Evolutionary conservation across 495 filamentous ascomycete species (phyloP).

Genomic region (Daldinia vernicosa): DNA sequence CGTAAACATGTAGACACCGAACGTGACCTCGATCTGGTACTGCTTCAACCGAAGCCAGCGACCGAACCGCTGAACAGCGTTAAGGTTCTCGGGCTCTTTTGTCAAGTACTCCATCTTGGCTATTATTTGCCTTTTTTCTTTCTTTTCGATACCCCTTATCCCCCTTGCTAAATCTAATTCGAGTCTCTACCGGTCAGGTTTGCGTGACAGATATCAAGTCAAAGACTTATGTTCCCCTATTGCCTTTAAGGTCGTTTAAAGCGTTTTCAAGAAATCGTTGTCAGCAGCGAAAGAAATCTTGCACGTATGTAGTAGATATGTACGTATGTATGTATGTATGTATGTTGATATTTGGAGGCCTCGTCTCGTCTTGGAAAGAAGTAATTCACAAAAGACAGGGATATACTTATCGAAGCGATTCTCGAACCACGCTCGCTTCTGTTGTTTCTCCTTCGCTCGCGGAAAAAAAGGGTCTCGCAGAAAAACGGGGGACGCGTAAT

Average conservation of each 20-base stretch:
- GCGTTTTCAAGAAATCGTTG: background rate
- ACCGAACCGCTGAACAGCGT: conserved; percentile 52
- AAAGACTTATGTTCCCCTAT: background rate
- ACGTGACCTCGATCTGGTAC: conserved; percentile 62
- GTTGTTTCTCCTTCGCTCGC: background rate
- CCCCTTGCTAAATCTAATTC: background rate
- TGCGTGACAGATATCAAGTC: background rate
- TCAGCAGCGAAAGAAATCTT: background rate
- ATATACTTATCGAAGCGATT: background rate
- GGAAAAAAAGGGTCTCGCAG: background rate
- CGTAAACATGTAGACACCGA: conserved; percentile 60
- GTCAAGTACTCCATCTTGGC: conserved; percentile 41
- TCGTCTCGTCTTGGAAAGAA: background rate
- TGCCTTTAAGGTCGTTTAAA: background rate
- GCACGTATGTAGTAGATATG: too few species aligned
- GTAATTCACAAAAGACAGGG: background rate
- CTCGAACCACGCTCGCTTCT: background rate
- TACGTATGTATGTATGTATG: background rate
- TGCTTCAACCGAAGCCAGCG: conserved; percentile 61
- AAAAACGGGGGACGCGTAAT: conserved; percentile 16
- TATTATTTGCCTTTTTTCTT: conserved; percentile 14
- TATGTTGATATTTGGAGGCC: background rate
- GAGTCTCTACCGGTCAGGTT: background rate
- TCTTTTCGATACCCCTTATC: conserved; percentile 2
- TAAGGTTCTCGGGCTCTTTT: conserved; percentile 48